These are phyloP conservation scores for Firmiana major DNA, from an alignment of 345 rosid genomes.

Conservation along the genomic window DNA sequence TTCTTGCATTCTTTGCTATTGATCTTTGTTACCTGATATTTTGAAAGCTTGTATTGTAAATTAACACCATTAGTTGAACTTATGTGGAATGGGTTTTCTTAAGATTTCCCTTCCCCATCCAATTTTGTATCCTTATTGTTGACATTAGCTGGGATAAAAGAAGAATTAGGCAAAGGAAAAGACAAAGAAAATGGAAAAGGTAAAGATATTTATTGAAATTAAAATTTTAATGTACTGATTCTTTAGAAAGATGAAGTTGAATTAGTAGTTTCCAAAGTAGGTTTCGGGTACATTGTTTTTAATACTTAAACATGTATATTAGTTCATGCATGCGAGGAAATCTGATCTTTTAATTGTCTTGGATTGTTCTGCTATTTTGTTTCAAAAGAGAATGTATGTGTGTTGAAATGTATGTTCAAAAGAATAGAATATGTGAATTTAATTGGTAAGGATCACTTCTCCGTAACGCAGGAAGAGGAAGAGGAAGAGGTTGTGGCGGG, in stretches of 20 bases:
- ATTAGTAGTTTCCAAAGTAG: background rate
- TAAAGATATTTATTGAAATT: background rate
- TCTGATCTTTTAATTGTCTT: background rate
- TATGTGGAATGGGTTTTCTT: background rate
- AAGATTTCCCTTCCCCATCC: background rate
- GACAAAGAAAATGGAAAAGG: background rate
- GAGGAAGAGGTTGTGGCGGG: no score
- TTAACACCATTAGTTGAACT: background rate
- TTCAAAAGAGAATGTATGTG: background rate
- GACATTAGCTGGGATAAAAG: background rate
- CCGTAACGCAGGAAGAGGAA: no score
- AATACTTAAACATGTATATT: background rate
- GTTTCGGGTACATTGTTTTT: background rate
- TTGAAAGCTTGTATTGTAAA: background rate
- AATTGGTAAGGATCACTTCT: no score
- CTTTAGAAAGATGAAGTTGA: no score
- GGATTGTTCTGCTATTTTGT: background rate
- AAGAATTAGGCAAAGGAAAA: background rate
- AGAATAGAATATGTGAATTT: no score
- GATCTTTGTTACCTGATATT: constrained; percentile 13
- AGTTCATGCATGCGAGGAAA: background rate
- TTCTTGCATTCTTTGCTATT: background rate
- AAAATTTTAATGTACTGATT: background rate
- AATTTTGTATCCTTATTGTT: background rate
- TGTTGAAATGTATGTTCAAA: no score